These are phyloP conservation scores for Alternaria angustiovoidea DNA, from an alignment of 2,329 filamentous ascomycete genomes.

Conservation along the genomic window DNA sequence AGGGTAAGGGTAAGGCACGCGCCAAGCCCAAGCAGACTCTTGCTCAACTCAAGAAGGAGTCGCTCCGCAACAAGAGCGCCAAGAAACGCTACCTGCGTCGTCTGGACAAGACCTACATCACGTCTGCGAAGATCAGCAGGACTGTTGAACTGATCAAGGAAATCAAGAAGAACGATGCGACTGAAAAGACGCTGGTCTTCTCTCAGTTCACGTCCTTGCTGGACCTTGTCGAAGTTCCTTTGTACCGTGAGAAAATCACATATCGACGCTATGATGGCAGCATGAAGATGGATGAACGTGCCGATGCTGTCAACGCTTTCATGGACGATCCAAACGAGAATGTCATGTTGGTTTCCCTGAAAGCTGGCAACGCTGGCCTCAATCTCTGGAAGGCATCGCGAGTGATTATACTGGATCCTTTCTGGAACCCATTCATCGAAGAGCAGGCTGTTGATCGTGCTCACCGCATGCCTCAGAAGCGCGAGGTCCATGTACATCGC, in stretches of 20 bases:
- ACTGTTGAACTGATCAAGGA: conserved; percentile 69
- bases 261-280: conserved; percentile 79
- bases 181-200: conserved; percentile 83
- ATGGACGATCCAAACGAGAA: conserved; percentile 66
- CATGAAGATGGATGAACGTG: conserved; percentile 73
- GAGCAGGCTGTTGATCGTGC: conserved; percentile 91
- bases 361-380: conserved; percentile 83
- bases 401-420: conserved; percentile 90
- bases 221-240: conserved; percentile 77
- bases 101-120: conserved; percentile 72
- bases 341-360: conserved; percentile 80
- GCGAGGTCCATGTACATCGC: conserved; percentile 79
- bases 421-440: conserved; percentile 94
- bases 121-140: conserved; percentile 78
- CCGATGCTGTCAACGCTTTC: conserved; percentile 73
- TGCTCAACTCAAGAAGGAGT: conserved; percentile 72
- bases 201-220: conserved; percentile 82
- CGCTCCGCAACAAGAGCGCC: conserved; percentile 68
- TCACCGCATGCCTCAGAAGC: conserved; percentile 83
- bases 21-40: conserved; percentile 58
- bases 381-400: conserved; percentile 85
- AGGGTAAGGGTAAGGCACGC: conserved; percentile 55
- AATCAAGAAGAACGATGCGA: conserved; percentile 58
- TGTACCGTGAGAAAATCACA: conserved; percentile 64
- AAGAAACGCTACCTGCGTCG: conserved; percentile 74